phyloP scores from a whole-genome alignment of 176 grass and related monocot genomes.

The Poa pratensis region DNA sequence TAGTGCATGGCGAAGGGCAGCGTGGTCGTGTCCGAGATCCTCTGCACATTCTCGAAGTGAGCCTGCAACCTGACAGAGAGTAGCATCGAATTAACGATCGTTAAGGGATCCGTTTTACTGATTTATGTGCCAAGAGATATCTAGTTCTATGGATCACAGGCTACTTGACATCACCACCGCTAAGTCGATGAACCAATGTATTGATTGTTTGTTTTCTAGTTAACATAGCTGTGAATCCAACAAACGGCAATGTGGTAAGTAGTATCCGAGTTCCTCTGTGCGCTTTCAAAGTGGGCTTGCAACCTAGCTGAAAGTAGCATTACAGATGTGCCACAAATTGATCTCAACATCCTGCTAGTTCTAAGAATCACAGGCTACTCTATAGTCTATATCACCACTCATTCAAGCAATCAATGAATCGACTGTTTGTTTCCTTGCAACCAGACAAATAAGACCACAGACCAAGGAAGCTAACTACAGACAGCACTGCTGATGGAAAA shows the following conservation, averaged over 20 bases:
- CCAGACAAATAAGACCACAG: no score
- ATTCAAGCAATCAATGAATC: neutral
- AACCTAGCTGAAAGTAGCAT: no score
- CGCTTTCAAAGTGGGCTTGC: slow-evolving; percentile 77
- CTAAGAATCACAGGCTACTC: neutral
- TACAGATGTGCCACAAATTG: neutral
- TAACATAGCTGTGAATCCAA: no score
- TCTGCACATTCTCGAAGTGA: slow-evolving; percentile 91
- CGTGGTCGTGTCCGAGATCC: slow-evolving; percentile 77
- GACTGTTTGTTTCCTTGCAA: neutral
- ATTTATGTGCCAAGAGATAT: no score
- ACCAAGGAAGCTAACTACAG: no score
- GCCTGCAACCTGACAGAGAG: slow-evolving; percentile 61
- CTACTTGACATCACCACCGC: neutral
- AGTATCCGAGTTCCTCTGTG: slow-evolving; percentile 78
- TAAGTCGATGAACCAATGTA: neutral
- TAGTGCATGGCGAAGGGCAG: slow-evolving; percentile 90
- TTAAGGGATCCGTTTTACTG: neutral
- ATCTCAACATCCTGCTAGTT: neutral
- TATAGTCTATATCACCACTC: neutral
- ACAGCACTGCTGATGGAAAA: no score
- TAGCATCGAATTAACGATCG: neutral
- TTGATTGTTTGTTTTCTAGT: neutral
- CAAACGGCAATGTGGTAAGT: slow-evolving; percentile 72
- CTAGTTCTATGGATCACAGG: neutral